Percentiles rank a stretch among this genome's conserved stretches.
Conservation (phyloP, 2,329 filamentous ascomycete species). For the Neospermospora avenae region DNA sequence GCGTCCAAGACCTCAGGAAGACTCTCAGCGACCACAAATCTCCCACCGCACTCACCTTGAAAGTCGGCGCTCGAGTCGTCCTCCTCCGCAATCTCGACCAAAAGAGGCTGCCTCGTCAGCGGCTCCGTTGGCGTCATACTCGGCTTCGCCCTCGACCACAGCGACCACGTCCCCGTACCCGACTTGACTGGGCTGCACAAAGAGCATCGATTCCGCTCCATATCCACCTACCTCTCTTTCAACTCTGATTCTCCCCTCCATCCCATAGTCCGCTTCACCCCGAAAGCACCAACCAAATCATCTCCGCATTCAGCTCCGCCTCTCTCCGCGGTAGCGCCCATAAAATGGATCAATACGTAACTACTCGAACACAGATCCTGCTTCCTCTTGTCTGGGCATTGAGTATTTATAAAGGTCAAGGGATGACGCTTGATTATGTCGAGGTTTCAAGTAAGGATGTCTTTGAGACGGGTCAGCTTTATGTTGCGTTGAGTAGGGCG, state of each 20-base stretch:
- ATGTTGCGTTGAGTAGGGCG: too few relatives aligned
- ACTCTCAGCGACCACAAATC: conserved; percentile 24
- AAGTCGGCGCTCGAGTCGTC: conserved; percentile 30
- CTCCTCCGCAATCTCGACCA: conserved; percentile 24
- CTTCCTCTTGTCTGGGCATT: too few relatives aligned
- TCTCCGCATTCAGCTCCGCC: conserved; percentile 25
- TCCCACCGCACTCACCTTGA: conserved; percentile 17
- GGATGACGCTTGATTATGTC: too few relatives aligned
- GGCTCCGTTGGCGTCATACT: conserved; percentile 26
- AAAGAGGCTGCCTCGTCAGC: conserved; percentile 28
- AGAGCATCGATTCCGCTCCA: not conserved
- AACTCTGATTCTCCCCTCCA: not conserved
- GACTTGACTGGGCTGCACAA: conserved; percentile 8
- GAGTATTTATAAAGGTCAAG: too few relatives aligned
- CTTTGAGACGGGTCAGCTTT: too few relatives aligned
- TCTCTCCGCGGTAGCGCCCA: conserved; percentile 17
- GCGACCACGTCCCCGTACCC: not conserved
- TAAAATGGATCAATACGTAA: too few relatives aligned
- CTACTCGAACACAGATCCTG: too few relatives aligned
- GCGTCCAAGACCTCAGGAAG: conserved; percentile 4
- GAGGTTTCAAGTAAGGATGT: too few relatives aligned
- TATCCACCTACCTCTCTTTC: not conserved
- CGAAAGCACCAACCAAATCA: not conserved
- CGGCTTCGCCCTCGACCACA: conserved; percentile 16
- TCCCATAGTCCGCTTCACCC: conserved; percentile 12